A percentile compares a stretch with the other conserved stretches of the same genome.
Evolutionary conservation across 2,329 filamentous ascomycete genomes (phyloP).

Genomic region (Tolypocladium endophyticum): DNA sequence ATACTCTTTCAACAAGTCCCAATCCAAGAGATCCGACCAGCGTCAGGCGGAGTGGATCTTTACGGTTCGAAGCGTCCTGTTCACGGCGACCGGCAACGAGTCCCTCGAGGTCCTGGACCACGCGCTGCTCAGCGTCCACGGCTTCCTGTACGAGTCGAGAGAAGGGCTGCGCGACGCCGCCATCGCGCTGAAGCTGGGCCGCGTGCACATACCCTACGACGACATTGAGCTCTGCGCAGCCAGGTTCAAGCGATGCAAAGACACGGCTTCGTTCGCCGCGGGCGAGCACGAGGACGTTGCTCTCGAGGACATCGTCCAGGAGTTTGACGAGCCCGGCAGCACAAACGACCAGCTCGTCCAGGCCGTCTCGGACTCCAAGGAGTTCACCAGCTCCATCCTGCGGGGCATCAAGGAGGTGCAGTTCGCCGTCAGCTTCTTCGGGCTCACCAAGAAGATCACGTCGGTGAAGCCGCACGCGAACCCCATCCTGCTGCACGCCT

Average conservation of each 20-base stretch:
- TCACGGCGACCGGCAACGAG: slow-evolving; percentile 76
- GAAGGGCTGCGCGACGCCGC: slow-evolving; percentile 86
- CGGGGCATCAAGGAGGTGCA: slow-evolving; percentile 94
- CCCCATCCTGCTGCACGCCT: slow-evolving; percentile 74
- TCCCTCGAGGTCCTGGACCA: slow-evolving; percentile 83
- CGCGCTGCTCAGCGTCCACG: slow-evolving; percentile 80
- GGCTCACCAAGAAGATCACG: slow-evolving; percentile 70
- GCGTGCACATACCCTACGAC: slow-evolving; percentile 83
- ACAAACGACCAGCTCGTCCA: slow-evolving; percentile 60
- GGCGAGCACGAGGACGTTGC: slow-evolving; percentile 49
- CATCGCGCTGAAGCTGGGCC: slow-evolving; percentile 80
- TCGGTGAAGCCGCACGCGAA: slow-evolving; percentile 54
- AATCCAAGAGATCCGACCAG: slow-evolving; percentile 41
- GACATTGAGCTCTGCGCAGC: slow-evolving; percentile 59
- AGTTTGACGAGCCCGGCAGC: slow-evolving; percentile 58
- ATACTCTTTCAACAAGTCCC: slow-evolving; percentile 71
- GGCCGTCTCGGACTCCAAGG: slow-evolving; percentile 82
- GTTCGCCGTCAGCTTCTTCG: slow-evolving; percentile 84
- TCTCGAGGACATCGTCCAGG: slow-evolving; percentile 63
- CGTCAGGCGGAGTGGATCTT: slow-evolving; percentile 88
- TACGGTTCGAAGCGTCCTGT: slow-evolving; percentile 73
- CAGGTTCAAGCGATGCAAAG: slow-evolving; percentile 38
- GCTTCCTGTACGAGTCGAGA: slow-evolving; percentile 72
- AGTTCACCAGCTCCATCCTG: slow-evolving; percentile 82
- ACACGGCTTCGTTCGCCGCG: slow-evolving; percentile 21